Percentiles rank a stretch among this genome's conserved stretches.
Conservation (phyloP, 108 stramenopile genomes). For the Pinguiococcus pyrenoidosus region DNA sequence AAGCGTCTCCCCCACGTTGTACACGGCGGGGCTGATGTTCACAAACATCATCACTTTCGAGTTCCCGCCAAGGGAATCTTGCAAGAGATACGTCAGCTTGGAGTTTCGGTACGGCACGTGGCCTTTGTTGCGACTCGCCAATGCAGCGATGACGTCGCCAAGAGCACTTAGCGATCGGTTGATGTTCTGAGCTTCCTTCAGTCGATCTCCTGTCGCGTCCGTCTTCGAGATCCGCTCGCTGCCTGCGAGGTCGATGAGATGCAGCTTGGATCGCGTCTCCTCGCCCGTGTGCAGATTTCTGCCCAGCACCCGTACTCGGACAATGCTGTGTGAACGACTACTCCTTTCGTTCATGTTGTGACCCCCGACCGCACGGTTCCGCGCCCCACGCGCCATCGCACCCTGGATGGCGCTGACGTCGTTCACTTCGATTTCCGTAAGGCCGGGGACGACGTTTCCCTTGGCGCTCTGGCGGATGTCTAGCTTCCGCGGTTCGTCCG, state of each 20-base stretch:
- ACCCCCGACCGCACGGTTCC: conserved; percentile 35
- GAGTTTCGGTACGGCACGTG: conserved; percentile 49
- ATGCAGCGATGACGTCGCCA: conserved; percentile 43
- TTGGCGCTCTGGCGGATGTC: conserved; percentile 27
- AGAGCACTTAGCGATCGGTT: conserved; percentile 44
- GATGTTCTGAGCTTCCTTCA: conserved; percentile 49
- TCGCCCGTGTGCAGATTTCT: conserved; percentile 1
- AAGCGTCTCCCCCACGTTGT: conserved; percentile 35
- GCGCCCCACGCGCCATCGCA: conserved; percentile 15
- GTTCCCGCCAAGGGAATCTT: conserved; percentile 38
- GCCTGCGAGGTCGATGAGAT: conserved; percentile 23
- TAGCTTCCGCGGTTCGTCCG: conserved; percentile 16
- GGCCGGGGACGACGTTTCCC: conserved; percentile 32
- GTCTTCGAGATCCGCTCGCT: conserved; percentile 32
- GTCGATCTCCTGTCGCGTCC: conserved; percentile 40
- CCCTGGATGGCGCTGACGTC: conserved; percentile 4
- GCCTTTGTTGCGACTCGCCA: conserved; percentile 13
- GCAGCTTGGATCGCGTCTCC: conserved; percentile 11
- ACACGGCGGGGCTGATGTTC: conserved; percentile 36
- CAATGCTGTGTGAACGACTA: conserved; percentile 28
- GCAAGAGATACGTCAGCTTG: conserved; percentile 48
- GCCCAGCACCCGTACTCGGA: conserved; percentile 13
- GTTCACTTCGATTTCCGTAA: conserved; percentile 14
- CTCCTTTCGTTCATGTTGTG: conserved; percentile 51
- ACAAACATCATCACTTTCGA: conserved; percentile 49